These are phyloP conservation scores for Artemisia tridentata DNA, from an alignment of 129 eudicot genomes.

Conservation along the genomic window DNA sequence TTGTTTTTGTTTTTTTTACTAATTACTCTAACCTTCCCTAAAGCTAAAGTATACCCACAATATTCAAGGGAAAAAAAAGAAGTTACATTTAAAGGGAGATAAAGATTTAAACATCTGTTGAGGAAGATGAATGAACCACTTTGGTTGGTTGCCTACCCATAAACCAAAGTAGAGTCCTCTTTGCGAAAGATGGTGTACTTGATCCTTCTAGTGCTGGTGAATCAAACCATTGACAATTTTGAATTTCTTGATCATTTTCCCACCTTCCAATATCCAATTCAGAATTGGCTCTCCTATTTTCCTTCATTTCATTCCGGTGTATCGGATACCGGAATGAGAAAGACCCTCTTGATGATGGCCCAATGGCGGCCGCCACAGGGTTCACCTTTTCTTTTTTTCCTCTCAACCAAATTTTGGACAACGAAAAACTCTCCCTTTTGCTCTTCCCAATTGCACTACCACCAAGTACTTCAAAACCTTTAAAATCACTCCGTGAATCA, in stretches of 20 bases:
- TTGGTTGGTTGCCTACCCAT: slow-evolving; percentile 66
- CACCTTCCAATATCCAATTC: slow-evolving; percentile 43
- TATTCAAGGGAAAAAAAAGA: slow-evolving; percentile 6
- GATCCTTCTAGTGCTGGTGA: slow-evolving; percentile 34
- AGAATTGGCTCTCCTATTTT: slow-evolving; percentile 41
- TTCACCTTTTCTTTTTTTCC: slow-evolving; percentile 47
- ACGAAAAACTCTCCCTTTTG: slow-evolving; percentile 65
- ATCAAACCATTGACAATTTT: slow-evolving; percentile 55
- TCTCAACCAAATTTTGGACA: slow-evolving; percentile 78
- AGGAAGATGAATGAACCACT: slow-evolving; percentile 52
- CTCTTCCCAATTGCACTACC: slow-evolving; percentile 34
- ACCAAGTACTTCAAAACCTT: slow-evolving; percentile 22
- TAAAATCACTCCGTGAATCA: slow-evolving; percentile 69
- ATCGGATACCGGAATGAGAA: slow-evolving; percentile 58
- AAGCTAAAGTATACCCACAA: slow-evolving; percentile 8
- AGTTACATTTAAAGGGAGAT: slow-evolving; percentile 3
- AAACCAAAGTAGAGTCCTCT: slow-evolving; percentile 73
- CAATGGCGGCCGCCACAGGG: slow-evolving; percentile 18
- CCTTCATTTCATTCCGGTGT: slow-evolving; percentile 34
- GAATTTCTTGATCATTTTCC: slow-evolving; percentile 49
- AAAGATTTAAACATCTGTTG: slow-evolving; percentile 32
- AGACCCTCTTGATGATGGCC: slow-evolving; percentile 50
- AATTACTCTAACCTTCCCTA: slow-evolving; percentile 16
- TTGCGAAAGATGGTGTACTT: slow-evolving; percentile 65
- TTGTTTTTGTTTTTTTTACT: slow-evolving; percentile 6